Evolutionary conservation across 225 moss, liverwort and hornwort species (phyloP).

Genomic region (Asterella californica): DNA sequence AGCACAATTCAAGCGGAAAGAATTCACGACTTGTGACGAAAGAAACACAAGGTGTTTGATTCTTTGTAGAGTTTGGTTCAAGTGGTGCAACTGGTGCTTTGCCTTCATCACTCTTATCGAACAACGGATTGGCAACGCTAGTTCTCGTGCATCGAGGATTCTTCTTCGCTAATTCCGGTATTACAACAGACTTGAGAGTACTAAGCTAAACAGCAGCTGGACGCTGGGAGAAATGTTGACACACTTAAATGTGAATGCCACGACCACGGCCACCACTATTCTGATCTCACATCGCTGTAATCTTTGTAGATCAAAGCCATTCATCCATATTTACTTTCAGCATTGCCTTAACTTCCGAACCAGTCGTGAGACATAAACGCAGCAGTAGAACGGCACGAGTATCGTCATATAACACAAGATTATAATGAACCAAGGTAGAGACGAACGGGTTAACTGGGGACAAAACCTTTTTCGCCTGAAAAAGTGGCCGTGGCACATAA

Average conservation of each 20-base stretch:
- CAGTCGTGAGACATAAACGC: not conserved
- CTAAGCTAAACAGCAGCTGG: not conserved
- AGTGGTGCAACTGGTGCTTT: not conserved
- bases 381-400: not conserved
- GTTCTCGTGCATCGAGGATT: not conserved
- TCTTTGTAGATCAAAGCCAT: not conserved
- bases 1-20: not conserved
- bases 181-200: not conserved
- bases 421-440: not conserved
- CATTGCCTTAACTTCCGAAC: not conserved
- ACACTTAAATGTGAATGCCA: too few species aligned
- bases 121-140: not conserved
- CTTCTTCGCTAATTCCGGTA: not conserved
- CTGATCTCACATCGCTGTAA: not conserved
- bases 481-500: too few species aligned
- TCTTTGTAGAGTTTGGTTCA: too few species aligned
- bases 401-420: not conserved
- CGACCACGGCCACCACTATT: not conserved
- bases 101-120: not conserved
- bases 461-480: too few species aligned
- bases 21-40: too few species aligned
- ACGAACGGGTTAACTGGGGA: not conserved
- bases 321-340: not conserved
- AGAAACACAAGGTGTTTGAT: too few species aligned
- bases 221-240: not conserved